Evolutionary conservation across 495 filamentous ascomycete genomes (phyloP).

Genomic region (Hypoxylon cercidicola): DNA sequence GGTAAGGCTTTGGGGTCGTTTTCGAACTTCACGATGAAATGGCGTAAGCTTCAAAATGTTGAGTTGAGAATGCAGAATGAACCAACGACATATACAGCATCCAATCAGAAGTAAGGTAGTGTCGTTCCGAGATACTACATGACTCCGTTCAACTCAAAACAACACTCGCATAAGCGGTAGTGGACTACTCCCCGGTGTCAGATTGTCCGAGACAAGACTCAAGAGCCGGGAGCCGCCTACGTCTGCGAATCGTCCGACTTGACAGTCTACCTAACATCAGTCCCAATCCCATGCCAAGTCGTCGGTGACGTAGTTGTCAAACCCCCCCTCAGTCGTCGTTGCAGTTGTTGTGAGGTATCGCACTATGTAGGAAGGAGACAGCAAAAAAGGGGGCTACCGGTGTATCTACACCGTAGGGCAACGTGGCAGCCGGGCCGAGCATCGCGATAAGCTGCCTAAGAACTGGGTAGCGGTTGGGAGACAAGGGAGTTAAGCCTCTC

Average conservation of each 20-base stretch:
- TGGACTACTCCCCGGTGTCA: background rate
- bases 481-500: background rate
- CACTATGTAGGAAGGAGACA: too few relatives aligned
- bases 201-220: background rate
- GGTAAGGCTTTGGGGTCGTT: background rate
- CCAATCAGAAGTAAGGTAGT: background rate
- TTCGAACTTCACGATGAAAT: background rate
- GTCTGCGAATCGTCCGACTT: background rate
- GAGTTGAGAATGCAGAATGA: background rate
- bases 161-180: background rate
- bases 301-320: background rate
- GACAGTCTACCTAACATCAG: background rate
- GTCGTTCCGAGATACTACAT: background rate
- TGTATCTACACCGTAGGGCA: background rate
- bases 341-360: too few relatives aligned
- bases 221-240: background rate
- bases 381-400: too few relatives aligned
- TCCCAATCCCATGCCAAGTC: background rate
- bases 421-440: conserved; percentile 8
- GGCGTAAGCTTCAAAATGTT: background rate
- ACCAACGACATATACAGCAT: background rate
- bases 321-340: background rate
- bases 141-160: background rate
- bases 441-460: conserved; percentile 1
- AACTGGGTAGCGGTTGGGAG: background rate